A percentile compares a stretch with the other conserved stretches of the same genome.
Conservation (phyloP, 179 eudicot species). For the Gypsophila paniculata region DNA sequence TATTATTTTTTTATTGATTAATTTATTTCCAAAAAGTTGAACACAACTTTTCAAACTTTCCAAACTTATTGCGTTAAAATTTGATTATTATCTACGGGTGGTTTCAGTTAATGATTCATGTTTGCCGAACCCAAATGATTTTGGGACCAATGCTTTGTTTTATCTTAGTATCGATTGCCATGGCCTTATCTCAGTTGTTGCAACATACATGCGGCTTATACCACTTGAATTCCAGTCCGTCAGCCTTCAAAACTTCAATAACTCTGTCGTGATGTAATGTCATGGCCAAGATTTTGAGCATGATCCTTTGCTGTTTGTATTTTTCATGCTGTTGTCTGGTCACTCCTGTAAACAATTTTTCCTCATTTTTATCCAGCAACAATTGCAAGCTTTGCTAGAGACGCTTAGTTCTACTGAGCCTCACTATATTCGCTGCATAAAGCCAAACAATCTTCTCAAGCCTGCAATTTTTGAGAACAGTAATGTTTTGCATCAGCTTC, state of each 20-base stretch:
- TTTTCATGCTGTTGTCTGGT: neutral
- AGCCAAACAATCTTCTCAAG: slow-evolving; percentile 87
- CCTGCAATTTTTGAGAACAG: slow-evolving; percentile 80
- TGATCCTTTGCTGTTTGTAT: neutral
- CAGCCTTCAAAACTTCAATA: neutral
- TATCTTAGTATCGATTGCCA: no score
- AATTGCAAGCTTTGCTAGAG: slow-evolving; percentile 83
- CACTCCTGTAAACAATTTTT: slow-evolving; percentile 5
- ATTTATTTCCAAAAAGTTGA: no score
- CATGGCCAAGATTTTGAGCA: neutral
- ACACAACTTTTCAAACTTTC: no score
- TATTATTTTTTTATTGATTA: no score
- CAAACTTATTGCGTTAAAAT: no score
- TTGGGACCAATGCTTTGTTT: no score
- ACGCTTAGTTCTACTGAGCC: slow-evolving; percentile 87
- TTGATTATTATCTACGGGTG: no score
- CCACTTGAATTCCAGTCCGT: neutral
- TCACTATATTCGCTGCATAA: slow-evolving; percentile 88
- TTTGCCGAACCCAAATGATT: no score
- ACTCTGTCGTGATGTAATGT: neutral
- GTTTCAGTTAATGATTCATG: no score
- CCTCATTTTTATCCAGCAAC: slow-evolving; percentile 52
- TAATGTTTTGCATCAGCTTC: slow-evolving; percentile 78
- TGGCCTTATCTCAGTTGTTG: no score
- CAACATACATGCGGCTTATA: neutral